A percentile compares a stretch with the other conserved stretches of the same genome.
These are phyloP conservation scores for Coemansia javaensis DNA, from an alignment of 192 early-diverging fungal species.

Conservation along the genomic window DNA sequence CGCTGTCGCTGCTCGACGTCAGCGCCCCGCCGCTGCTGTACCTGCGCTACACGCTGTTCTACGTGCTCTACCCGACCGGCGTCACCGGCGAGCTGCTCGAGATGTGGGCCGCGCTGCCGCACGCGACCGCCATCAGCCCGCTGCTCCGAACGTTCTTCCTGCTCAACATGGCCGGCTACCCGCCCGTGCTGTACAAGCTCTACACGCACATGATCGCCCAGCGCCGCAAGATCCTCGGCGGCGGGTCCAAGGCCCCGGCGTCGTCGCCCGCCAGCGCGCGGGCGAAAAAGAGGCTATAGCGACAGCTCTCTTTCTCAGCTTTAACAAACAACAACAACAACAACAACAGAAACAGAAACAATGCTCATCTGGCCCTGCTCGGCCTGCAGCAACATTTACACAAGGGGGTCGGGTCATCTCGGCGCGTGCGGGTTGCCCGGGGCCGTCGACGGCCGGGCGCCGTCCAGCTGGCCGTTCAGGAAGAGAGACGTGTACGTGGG, in stretches of 20 bases:
- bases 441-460: not conserved
- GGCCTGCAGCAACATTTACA: no score
- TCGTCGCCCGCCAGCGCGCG: not conserved
- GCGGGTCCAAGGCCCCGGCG: no score
- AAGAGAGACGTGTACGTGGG: constrained; percentile 32
- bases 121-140: constrained; percentile 50
- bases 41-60: constrained; percentile 90
- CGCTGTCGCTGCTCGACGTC: constrained; percentile 60
- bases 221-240: constrained; percentile 69
- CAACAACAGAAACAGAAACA: no score
- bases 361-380: no score
- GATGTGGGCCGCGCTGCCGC: constrained; percentile 66
- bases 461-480: constrained; percentile 9
- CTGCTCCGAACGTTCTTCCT: constrained; percentile 59
- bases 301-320: no score
- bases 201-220: constrained; percentile 92
- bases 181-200: constrained; percentile 72
- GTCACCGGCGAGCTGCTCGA: constrained; percentile 78
- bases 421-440: no score
- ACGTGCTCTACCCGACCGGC: constrained; percentile 86
- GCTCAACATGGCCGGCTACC: constrained; percentile 61
- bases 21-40: constrained; percentile 34
- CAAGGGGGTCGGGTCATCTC: no score
- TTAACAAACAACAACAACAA: no score
- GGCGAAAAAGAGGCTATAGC: constrained; percentile 33